A percentile compares a stretch with the other conserved stretches of the same genome.
phyloP scores from a whole-genome alignment of 2,329 filamentous ascomycete species.

The Calonectria montana region DNA sequence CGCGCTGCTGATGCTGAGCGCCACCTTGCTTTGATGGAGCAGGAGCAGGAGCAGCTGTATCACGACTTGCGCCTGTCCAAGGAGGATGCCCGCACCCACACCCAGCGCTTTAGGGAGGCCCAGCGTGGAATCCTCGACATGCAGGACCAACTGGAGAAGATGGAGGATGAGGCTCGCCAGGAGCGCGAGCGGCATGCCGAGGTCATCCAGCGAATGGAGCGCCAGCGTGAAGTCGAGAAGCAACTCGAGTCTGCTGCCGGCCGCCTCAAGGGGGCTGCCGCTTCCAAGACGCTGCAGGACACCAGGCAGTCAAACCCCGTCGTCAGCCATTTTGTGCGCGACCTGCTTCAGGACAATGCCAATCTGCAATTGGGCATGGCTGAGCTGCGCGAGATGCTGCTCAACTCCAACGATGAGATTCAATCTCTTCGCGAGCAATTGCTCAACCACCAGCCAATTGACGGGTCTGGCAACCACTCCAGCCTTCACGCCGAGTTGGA shows the following conservation, averaged over 20 bases:
- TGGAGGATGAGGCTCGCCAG: slow-evolving; percentile 84
- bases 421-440: slow-evolving; percentile 87
- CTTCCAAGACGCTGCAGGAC: slow-evolving; percentile 71
- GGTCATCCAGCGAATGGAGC: slow-evolving; percentile 84
- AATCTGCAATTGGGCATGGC: slow-evolving; percentile 92
- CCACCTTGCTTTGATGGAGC: slow-evolving; percentile 82
- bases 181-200: slow-evolving; percentile 87
- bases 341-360: slow-evolving; percentile 94
- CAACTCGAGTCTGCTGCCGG: slow-evolving; percentile 84
- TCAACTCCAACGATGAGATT: slow-evolving; percentile 94
- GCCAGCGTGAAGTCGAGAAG: slow-evolving; percentile 82
- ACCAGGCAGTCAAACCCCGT: slow-evolving; percentile 73
- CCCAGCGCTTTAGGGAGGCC: slow-evolving; percentile 86
- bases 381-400: slow-evolving; percentile 89
- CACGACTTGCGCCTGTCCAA: slow-evolving; percentile 73
- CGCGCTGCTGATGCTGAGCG: slow-evolving; percentile 83
- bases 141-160: slow-evolving; percentile 87
- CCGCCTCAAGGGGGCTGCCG: slow-evolving; percentile 84
- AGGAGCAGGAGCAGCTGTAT: slow-evolving; percentile 81
- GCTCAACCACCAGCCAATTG: slow-evolving; percentile 78
- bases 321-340: slow-evolving; percentile 95
- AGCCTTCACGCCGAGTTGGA: slow-evolving; percentile 80
- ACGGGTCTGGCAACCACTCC: slow-evolving; percentile 51
- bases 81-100: slow-evolving; percentile 81
- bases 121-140: slow-evolving; percentile 82